Conservation (phyloP, 768 basidiomycete genomes). For the Xerocomus brunneocitrinus region DNA sequence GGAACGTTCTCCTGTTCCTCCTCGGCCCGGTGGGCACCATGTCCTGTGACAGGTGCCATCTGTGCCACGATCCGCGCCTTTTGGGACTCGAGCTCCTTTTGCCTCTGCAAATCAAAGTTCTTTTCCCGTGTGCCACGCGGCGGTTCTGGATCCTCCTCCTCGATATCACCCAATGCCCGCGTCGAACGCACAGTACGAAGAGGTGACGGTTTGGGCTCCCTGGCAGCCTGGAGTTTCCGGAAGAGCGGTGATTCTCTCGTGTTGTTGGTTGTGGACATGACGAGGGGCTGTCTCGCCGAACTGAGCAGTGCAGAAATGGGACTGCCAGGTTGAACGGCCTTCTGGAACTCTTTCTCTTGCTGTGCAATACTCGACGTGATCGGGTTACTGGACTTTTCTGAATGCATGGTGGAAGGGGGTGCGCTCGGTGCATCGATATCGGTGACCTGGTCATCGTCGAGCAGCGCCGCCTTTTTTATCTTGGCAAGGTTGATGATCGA, state of each 20-base stretch:
- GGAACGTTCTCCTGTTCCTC: slow-evolving; percentile 35
- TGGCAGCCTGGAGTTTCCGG: slow-evolving; percentile 55
- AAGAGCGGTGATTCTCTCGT: slow-evolving; percentile 35
- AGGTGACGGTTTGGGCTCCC: slow-evolving; percentile 49
- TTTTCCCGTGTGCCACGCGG: slow-evolving; percentile 38
- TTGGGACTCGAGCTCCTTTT: slow-evolving; percentile 82
- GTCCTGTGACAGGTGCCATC: slow-evolving; percentile 60
- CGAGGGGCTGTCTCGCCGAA: slow-evolving; percentile 82
- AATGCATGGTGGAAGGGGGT: slow-evolving; percentile 12
- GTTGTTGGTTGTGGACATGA: slow-evolving; percentile 55
- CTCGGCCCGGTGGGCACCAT: slow-evolving; percentile 27
- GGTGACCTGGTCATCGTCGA: slow-evolving; percentile 58
- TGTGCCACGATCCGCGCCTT: slow-evolving; percentile 93
- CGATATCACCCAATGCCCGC: slow-evolving; percentile 43
- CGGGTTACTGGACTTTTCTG: slow-evolving; percentile 32
- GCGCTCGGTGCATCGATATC: slow-evolving; percentile 41
- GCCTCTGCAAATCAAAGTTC: slow-evolving; percentile 40
- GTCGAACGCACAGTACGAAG: slow-evolving; percentile 40
- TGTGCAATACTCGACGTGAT: slow-evolving; percentile 64
- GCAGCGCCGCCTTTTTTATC: slow-evolving; percentile 54
- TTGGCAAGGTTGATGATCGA: slow-evolving; percentile 68
- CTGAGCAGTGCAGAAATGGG: slow-evolving; percentile 90
- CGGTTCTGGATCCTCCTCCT: slow-evolving; percentile 38
- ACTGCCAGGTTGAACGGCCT: slow-evolving; percentile 90
- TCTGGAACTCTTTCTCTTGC: slow-evolving; percentile 95